Evolutionary conservation across 768 basidiomycete species (phyloP).

Genomic region (Lactarius sp.): DNA sequence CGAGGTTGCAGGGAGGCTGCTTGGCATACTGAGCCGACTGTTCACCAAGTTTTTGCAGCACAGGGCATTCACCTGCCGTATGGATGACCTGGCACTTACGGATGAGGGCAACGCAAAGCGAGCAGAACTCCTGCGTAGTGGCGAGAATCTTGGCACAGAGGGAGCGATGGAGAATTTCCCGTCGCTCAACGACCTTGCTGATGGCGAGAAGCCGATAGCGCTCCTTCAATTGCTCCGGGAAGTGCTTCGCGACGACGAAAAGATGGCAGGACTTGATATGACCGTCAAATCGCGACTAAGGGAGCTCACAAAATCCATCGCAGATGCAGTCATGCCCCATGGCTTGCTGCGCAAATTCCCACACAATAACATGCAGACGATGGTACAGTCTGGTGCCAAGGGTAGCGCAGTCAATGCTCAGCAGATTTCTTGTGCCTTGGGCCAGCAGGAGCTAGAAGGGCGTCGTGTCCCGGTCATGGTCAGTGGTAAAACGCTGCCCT

Average conservation of each 20-base stretch:
- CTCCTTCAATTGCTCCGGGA: conserved; percentile 77
- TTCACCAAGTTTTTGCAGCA: conserved; percentile 98
- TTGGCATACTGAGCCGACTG: conserved; percentile 88
- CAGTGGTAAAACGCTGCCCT: conserved; percentile 95
- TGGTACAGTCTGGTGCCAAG: conserved; percentile 98
- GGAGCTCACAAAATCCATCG: conserved; percentile 85
- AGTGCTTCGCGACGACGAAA: conserved; percentile 89
- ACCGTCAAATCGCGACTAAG: conserved; percentile 83
- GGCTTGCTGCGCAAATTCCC: conserved; percentile 92
- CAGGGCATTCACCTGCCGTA: conserved; percentile 95
- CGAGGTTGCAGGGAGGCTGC: conserved; percentile 80
- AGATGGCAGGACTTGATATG: conserved; percentile 96
- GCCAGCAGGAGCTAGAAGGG: conserved; percentile 97
- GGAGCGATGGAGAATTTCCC: conserved; percentile 91
- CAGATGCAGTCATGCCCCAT: conserved; percentile 79
- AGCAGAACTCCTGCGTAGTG: conserved; percentile 58
- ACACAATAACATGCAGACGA: conserved; percentile 98
- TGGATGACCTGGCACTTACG: conserved; percentile 95
- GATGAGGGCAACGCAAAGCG: conserved; percentile 71
- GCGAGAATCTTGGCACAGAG: conserved; percentile 70
- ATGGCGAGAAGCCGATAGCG: conserved; percentile 50
- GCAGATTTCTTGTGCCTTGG: conserved; percentile 96
- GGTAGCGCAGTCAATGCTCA: conserved; percentile 96
- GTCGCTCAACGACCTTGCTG: conserved; percentile 50
- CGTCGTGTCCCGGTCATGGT: conserved; percentile 99